A percentile compares a stretch with the other conserved stretches of the same genome.
phyloP scores from a whole-genome alignment of 352 stramenopile genomes.

The Aphanomyces invadans region DNA sequence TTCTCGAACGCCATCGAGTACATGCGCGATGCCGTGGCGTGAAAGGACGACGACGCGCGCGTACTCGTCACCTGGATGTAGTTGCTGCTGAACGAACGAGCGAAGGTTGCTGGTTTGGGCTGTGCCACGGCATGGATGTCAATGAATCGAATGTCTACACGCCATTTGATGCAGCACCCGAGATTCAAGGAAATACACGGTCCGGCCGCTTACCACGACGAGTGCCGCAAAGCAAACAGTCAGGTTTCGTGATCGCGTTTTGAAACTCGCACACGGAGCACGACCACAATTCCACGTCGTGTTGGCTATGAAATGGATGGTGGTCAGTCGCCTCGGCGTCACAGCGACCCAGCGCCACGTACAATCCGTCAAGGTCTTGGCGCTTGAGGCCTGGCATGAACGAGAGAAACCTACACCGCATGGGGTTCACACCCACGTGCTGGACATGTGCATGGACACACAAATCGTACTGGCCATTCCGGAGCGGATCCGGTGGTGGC shows the following conservation, averaged over 20 bases:
- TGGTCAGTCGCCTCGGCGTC: no score
- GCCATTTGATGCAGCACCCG: no score
- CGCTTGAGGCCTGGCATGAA: conserved; percentile 20
- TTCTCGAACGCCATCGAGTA: conserved; percentile 15
- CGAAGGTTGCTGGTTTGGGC: not conserved
- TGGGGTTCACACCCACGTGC: not conserved
- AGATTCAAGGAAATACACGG: no score
- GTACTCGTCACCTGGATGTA: conserved; percentile 11
- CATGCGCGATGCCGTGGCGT: conserved; percentile 2
- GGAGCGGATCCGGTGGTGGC: not conserved
- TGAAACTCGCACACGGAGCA: conserved; percentile 20
- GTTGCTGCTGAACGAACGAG: not conserved
- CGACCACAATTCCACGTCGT: conserved; percentile 9
- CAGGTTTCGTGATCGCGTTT: not conserved
- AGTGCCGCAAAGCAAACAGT: conserved; percentile 19
- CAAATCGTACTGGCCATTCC: not conserved
- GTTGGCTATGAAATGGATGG: conserved; percentile 17
- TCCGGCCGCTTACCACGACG: no score
- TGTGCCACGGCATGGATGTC: not conserved
- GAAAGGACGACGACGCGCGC: conserved; percentile 5
- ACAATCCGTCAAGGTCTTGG: conserved; percentile 22
- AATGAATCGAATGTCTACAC: conserved; percentile 12
- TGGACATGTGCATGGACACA: not conserved
- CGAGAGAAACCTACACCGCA: conserved; percentile 9
- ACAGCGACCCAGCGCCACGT: no score